These are phyloP conservation scores for Lavandula angustifolia DNA, from an alignment of 257 asterid genomes.

Conservation along the genomic window DNA sequence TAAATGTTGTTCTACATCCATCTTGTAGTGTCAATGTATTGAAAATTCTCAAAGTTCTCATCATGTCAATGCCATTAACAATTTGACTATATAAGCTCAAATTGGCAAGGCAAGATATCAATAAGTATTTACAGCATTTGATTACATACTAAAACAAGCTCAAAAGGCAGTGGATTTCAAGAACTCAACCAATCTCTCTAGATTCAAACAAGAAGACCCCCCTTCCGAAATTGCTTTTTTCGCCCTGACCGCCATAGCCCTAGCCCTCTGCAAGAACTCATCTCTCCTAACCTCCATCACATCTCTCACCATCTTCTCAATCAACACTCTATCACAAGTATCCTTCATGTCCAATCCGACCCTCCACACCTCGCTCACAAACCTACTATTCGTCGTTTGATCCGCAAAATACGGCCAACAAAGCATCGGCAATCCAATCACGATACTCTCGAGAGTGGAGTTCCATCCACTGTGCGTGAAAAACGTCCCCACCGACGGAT, in stretches of 20 bases:
- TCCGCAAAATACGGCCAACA: constrained; percentile 43
- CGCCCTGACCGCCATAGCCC: constrained; percentile 39
- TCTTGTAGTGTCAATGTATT: too few relatives aligned
- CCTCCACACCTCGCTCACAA: constrained; percentile 59
- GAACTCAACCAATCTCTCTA: constrained; percentile 31
- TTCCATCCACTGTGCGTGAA: too few relatives aligned
- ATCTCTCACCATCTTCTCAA: constrained; percentile 45
- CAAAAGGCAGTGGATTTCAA: constrained; percentile 27
- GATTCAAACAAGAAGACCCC: constrained; percentile 40
- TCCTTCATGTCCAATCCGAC: constrained; percentile 66
- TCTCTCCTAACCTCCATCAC: constrained; percentile 46
- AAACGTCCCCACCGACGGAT: constrained; percentile 43
- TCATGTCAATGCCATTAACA: too few relatives aligned
- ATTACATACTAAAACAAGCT: too few relatives aligned
- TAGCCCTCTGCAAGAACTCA: constrained; percentile 38
- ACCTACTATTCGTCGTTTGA: too few relatives aligned
- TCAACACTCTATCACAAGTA: constrained; percentile 38
- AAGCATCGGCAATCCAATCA: constrained; percentile 33
- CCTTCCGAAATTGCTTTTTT: constrained; percentile 39
- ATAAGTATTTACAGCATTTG: too few relatives aligned
- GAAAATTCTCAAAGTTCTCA: too few relatives aligned
- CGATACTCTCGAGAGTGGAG: constrained; percentile 34
- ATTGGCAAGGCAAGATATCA: too few relatives aligned
- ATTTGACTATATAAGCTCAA: too few relatives aligned
- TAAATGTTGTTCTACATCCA: too few relatives aligned